Evolutionary conservation across 192 early-diverging fungal species (phyloP).

Genomic region (Coemansia sp.): DNA sequence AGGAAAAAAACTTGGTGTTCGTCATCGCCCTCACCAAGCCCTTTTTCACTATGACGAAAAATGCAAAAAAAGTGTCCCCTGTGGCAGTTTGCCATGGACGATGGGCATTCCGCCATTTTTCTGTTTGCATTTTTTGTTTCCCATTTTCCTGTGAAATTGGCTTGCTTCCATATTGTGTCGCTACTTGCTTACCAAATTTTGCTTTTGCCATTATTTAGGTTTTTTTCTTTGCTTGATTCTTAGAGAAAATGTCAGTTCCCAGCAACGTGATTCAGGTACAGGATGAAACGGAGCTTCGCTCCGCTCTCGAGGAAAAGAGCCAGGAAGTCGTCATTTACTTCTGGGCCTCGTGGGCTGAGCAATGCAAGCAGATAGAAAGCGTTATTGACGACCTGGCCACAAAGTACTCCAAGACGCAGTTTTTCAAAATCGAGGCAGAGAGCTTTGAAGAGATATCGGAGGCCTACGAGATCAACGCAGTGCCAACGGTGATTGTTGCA

Average conservation of each 20-base stretch:
- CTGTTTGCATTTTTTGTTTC: too few relatives aligned
- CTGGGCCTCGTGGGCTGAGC: conserved; percentile 86
- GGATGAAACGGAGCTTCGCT: conserved; percentile 36
- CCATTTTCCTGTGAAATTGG: too few relatives aligned
- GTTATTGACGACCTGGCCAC: conserved; percentile 82
- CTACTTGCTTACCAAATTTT: too few relatives aligned
- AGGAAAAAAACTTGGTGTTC: too few relatives aligned
- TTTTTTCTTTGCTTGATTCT: background rate
- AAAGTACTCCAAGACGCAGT: conserved; percentile 71
- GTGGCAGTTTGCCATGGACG: too few relatives aligned
- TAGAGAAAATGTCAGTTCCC: conserved; percentile 7
- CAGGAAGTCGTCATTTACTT: conserved; percentile 71
- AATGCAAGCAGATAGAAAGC: conserved; percentile 88
- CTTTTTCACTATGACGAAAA: too few relatives aligned
- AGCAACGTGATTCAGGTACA: conserved; percentile 32
- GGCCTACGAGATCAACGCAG: conserved; percentile 82
- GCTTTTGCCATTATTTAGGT: too few relatives aligned
- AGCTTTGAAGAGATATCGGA: conserved; percentile 85
- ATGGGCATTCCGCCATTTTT: too few relatives aligned
- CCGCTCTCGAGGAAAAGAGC: conserved; percentile 28
- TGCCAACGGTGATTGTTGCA: conserved; percentile 86
- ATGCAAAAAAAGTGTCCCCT: too few relatives aligned
- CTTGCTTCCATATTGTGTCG: too few relatives aligned
- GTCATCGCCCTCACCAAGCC: too few relatives aligned
- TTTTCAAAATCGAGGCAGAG: conserved; percentile 90